phyloP scores from a whole-genome alignment of 2,329 filamentous ascomycete species.

The Pseudogymnoascus verrucosus region DNA sequence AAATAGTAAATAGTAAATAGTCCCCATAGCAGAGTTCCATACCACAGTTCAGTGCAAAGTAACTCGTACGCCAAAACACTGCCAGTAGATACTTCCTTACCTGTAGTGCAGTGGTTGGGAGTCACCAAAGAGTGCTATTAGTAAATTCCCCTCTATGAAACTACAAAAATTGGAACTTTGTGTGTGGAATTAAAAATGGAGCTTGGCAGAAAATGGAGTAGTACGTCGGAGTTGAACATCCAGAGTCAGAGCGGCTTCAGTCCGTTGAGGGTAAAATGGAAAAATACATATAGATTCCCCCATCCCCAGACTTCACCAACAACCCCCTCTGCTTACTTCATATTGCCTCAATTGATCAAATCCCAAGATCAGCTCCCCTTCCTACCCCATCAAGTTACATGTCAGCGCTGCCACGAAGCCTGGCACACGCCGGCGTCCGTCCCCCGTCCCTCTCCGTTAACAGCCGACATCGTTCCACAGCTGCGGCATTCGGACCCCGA shows the following conservation, averaged over 20 bases:
- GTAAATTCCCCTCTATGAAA: background rate
- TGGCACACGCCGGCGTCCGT: background rate
- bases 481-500: background rate
- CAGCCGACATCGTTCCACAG: background rate
- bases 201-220: background rate
- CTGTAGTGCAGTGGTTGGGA: background rate
- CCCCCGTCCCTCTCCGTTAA: background rate
- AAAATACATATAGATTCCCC: background rate
- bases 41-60: background rate
- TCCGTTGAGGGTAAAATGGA: background rate
- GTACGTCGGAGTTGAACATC: background rate
- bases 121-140: background rate
- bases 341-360: background rate
- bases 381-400: background rate
- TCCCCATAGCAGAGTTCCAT: too few relatives aligned
- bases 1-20: too few relatives aligned
- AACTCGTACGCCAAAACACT: background rate
- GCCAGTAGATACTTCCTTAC: background rate
- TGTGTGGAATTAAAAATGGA: background rate
- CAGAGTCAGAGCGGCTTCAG: background rate
- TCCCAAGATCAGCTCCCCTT: background rate
- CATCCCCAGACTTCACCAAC: background rate
- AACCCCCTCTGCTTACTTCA: background rate
- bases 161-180: background rate
- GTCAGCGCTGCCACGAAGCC: background rate